Conservation (phyloP, 345 rosid species). For the Arabis alpina region DNA sequence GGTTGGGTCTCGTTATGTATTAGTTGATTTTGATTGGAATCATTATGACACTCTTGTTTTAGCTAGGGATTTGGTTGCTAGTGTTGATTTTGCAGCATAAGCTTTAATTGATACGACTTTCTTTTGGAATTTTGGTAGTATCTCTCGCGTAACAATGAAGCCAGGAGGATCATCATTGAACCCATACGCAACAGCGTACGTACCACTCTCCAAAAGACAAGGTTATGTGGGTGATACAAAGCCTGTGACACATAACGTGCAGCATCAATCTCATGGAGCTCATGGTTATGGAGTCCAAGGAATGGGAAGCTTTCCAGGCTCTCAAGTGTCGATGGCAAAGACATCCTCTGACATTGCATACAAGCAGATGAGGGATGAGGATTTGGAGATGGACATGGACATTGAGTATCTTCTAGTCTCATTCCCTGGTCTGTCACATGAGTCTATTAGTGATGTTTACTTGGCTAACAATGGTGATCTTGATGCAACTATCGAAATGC, state of each 20-base stretch:
- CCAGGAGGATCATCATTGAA: constrained; percentile 68
- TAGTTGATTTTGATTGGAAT: constrained; percentile 12
- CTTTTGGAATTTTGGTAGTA: constrained; percentile 24
- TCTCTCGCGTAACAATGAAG: constrained; percentile 53
- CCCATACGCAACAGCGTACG: constrained; percentile 74
- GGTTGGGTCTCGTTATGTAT: not conserved
- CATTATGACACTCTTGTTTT: not conserved
- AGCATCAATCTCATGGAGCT: constrained; percentile 43
- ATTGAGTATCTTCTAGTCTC: constrained; percentile 66
- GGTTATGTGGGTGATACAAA: constrained; percentile 35
- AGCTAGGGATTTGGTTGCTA: not conserved
- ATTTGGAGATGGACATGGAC: constrained; percentile 64
- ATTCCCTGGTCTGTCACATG: constrained; percentile 71
- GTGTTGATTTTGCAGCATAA: not conserved
- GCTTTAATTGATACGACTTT: not conserved
- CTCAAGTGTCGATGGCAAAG: constrained; percentile 40
- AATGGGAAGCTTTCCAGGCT: constrained; percentile 18
- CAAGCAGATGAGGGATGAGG: constrained; percentile 59
- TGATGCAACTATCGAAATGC: constrained; percentile 85
- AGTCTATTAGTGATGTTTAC: constrained; percentile 76
- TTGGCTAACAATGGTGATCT: constrained; percentile 72
- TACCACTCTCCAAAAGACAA: constrained; percentile 73
- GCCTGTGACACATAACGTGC: constrained; percentile 38
- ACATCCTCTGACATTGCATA: constrained; percentile 40
- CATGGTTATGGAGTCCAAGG: constrained; percentile 40